phyloP scores from a whole-genome alignment of 179 eudicot species.

The Drosera spatulata region DNA sequence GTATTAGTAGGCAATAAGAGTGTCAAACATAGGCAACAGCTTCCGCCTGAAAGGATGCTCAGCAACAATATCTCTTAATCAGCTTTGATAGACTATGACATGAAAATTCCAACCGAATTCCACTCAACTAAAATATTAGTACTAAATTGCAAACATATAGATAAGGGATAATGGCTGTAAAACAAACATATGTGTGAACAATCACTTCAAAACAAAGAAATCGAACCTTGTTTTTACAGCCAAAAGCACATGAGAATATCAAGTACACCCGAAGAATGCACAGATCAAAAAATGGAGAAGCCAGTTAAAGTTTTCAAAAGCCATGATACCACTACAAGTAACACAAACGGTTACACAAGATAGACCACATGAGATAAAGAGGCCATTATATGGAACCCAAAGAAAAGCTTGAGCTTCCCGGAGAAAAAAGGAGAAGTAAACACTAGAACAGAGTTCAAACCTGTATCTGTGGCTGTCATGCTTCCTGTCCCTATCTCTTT shows the following conservation, averaged over 20 bases:
- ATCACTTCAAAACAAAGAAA: too few relatives aligned
- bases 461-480: conserved; percentile 88
- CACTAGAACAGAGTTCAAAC: conserved; percentile 13
- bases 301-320: too few relatives aligned
- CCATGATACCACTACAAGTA: too few relatives aligned
- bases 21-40: conserved; percentile 25
- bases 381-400: background rate
- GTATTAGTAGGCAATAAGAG: conserved; percentile 10
- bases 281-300: too few relatives aligned
- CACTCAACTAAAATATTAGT: background rate
- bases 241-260: too few relatives aligned
- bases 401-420: background rate
- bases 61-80: background rate
- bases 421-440: background rate
- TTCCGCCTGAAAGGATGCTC: conserved; percentile 25
- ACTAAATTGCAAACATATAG: too few relatives aligned
- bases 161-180: too few relatives aligned
- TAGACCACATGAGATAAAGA: too few relatives aligned
- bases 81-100: background rate
- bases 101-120: background rate
- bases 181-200: too few relatives aligned
- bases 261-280: too few relatives aligned
- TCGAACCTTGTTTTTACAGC: too few relatives aligned
- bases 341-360: too few relatives aligned
- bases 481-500: conserved; percentile 70